Percentiles rank a stretch among this genome's conserved stretches.
Evolutionary conservation across 2,329 filamentous ascomycete species (phyloP).

Genomic region (Mycogone perniciosa): DNA sequence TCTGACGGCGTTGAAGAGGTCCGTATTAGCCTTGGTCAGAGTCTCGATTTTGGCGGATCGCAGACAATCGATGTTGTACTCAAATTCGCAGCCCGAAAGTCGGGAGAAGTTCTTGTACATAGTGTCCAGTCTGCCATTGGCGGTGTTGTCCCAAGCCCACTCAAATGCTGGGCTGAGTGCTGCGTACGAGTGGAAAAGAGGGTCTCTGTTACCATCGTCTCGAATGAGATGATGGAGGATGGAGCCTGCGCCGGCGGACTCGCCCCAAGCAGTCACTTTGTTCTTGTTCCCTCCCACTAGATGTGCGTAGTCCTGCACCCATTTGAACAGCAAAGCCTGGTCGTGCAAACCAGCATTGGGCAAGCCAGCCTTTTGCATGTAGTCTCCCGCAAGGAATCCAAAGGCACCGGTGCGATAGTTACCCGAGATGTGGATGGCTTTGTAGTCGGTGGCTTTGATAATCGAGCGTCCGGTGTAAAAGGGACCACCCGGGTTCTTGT

Average conservation of each 20-base stretch:
- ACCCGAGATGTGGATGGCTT: constrained; percentile 39
- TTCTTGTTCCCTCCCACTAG: constrained; percentile 41
- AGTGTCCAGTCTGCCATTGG: constrained; percentile 9
- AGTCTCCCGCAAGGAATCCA: constrained; percentile 40
- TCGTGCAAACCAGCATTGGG: constrained; percentile 40
- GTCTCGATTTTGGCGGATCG: not conserved
- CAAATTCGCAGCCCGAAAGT: not conserved
- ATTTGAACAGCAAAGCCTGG: constrained; percentile 40
- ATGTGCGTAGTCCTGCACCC: constrained; percentile 41
- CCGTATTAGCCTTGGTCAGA: constrained; percentile 7
- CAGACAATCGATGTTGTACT: constrained; percentile 13
- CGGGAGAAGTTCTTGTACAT: constrained; percentile 10
- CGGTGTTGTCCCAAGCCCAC: constrained; percentile 14
- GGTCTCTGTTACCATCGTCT: constrained; percentile 35
- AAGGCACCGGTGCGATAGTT: constrained; percentile 46
- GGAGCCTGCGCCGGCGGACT: constrained; percentile 45
- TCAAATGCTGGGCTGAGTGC: constrained; percentile 13
- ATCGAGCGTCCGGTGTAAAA: constrained; percentile 33
- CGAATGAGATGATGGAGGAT: constrained; percentile 45
- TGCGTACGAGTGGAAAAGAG: constrained; percentile 29
- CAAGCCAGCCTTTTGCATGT: constrained; percentile 34
- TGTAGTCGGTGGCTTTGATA: constrained; percentile 28
- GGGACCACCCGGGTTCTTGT: constrained; percentile 31
- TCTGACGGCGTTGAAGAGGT: constrained; percentile 4
- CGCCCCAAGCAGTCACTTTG: constrained; percentile 42